A percentile compares a stretch with the other conserved stretches of the same genome.
phyloP scores from a whole-genome alignment of 208 protist species.

The Crithidia bombi region DNA sequence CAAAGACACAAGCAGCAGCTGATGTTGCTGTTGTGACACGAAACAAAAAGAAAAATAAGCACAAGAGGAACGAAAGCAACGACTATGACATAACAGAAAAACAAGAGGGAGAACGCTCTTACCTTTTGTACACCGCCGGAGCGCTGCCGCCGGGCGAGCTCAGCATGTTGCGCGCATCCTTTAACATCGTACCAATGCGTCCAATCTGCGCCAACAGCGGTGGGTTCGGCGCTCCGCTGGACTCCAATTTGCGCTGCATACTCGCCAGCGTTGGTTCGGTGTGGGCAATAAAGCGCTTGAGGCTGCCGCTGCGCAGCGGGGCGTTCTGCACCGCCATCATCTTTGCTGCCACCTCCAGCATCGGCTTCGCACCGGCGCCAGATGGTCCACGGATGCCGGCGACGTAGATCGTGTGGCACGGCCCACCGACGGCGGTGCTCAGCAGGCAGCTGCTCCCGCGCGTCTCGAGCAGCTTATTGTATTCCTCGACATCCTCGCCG shows the following conservation, averaged over 20 bases:
- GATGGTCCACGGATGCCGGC: constrained; percentile 42
- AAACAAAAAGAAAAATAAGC: constrained; percentile 2
- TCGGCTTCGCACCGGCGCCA: constrained; percentile 20
- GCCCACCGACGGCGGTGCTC: constrained; percentile 52
- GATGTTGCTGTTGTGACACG: not conserved
- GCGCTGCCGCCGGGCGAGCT: constrained; percentile 39
- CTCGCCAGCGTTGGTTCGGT: constrained; percentile 39
- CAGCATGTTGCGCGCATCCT: constrained; percentile 51
- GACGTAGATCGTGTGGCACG: constrained; percentile 54
- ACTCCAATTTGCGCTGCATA: constrained; percentile 36
- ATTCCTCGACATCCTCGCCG: constrained; percentile 32
- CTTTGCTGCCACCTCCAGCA: constrained; percentile 33
- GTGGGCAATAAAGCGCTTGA: constrained; percentile 53
- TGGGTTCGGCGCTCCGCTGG: constrained; percentile 30
- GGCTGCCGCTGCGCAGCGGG: constrained; percentile 45
- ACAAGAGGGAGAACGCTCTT: not conserved
- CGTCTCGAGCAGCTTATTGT: constrained; percentile 30
- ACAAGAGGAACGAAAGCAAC: not conserved
- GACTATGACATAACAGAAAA: too few relatives aligned
- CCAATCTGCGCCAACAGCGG: constrained; percentile 22
- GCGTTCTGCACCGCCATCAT: constrained; percentile 39
- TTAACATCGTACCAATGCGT: constrained; percentile 49
- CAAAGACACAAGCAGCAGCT: not conserved
- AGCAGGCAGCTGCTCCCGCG: constrained; percentile 42
- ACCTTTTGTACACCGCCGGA: constrained; percentile 50